Evolutionary conservation across 345 rosid genomes (phyloP).

Genomic region (Gossypium australe): DNA sequence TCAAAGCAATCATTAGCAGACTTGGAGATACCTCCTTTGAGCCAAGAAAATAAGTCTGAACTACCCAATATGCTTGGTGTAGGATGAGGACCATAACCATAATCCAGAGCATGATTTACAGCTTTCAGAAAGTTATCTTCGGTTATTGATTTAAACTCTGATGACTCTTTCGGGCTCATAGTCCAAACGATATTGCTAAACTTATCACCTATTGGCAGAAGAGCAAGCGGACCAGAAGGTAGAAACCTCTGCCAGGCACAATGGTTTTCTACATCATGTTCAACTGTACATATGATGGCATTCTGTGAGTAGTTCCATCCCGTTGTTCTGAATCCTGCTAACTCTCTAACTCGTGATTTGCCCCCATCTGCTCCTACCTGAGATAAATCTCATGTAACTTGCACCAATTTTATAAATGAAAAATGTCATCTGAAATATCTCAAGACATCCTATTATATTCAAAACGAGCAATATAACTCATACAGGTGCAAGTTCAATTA

Average conservation of each 20-base stretch:
- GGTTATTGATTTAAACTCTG: conserved; percentile 56
- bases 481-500: conserved; percentile 33
- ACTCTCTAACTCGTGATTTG: conserved; percentile 80
- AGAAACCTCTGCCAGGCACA: conserved; percentile 96
- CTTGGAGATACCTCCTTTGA: conserved; percentile 33
- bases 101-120: conserved; percentile 71
- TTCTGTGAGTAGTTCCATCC: conserved; percentile 92
- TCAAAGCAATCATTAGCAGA: conserved; percentile 59
- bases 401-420: not conserved
- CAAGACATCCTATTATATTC: not conserved
- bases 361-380: conserved; percentile 96
- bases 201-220: conserved; percentile 76
- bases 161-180: conserved; percentile 71
- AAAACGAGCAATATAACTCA: not conserved
- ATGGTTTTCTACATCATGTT: conserved; percentile 57
- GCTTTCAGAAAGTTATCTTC: conserved; percentile 75
- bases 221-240: conserved; percentile 89
- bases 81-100: conserved; percentile 83
- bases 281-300: conserved; percentile 89
- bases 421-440: not conserved
- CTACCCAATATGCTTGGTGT: conserved; percentile 37
- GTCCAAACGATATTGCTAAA: conserved; percentile 97
- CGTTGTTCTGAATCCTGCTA: conserved; percentile 72
- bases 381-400: conserved; percentile 17
- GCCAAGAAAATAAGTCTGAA: conserved; percentile 50